Conservation (phyloP, 176 grass and related monocot species). For the Poa annua region DNA sequence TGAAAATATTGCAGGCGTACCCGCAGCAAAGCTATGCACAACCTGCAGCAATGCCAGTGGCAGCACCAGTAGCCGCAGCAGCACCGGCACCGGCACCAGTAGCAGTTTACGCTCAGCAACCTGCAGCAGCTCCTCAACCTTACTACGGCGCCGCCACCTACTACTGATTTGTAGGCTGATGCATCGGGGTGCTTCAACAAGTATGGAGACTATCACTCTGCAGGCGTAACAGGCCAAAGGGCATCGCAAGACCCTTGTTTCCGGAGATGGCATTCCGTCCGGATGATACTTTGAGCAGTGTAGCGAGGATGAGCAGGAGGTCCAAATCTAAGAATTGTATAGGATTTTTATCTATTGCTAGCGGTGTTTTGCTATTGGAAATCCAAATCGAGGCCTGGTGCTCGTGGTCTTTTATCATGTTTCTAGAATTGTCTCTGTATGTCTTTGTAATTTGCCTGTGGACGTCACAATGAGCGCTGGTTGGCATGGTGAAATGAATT, state of each 20-base stretch:
- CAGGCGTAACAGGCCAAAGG: not conserved
- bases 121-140: constrained; percentile 60
- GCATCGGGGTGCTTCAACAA: not conserved
- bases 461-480: not conserved
- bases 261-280: not conserved
- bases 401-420: not conserved
- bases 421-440: not conserved
- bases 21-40: constrained; percentile 67
- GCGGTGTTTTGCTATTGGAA: not conserved
- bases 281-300: constrained; percentile 7
- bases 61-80: constrained; percentile 18
- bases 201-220: not conserved
- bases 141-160: constrained; percentile 65
- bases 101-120: constrained; percentile 56
- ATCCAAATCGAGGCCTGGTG: not conserved
- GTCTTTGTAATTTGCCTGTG: not conserved
- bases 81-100: constrained; percentile 13
- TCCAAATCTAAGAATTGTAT: not conserved
- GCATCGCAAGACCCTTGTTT: not conserved
- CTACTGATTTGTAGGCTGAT: constrained; percentile 48
- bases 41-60: constrained; percentile 43
- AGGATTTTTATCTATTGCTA: not conserved
- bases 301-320: not conserved
- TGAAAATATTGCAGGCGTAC: constrained; percentile 49
- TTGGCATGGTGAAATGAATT: not conserved